phyloP scores from a whole-genome alignment of 2,329 filamentous ascomycete genomes.

The Sodiomyces alkalinus region DNA sequence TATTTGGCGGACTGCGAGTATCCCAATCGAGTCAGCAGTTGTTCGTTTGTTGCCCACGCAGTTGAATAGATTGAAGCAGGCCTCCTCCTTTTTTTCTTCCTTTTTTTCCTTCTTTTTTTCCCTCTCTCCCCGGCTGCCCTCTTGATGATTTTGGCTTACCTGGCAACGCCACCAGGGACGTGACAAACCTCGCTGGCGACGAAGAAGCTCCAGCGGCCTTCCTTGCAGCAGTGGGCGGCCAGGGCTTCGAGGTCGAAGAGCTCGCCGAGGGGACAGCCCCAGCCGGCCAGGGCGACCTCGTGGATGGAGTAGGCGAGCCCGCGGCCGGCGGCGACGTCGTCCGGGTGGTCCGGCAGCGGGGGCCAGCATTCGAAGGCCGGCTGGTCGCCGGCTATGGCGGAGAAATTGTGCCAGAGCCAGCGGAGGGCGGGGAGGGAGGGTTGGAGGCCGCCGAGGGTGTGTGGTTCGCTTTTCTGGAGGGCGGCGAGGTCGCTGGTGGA shows the following conservation, averaged over 20 bases:
- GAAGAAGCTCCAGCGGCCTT: conserved; percentile 22
- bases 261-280: conserved; percentile 27
- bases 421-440: conserved; percentile 29
- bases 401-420: conserved; percentile 45
- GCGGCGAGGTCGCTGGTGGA: conserved; percentile 3
- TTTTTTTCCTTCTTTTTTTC: background rate
- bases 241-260: conserved; percentile 24
- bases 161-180: conserved; percentile 14
- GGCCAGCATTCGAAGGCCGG: conserved; percentile 36
- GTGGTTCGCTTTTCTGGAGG: conserved; percentile 3
- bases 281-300: conserved; percentile 24
- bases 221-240: conserved; percentile 17
- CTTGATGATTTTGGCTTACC: conserved; percentile 5
- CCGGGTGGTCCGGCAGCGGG: conserved; percentile 9
- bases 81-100: too few species aligned
- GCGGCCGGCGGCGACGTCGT: conserved; percentile 4
- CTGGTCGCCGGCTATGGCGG: conserved; percentile 40
- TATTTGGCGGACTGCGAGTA: conserved; percentile 16
- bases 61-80: too few species aligned
- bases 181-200: conserved; percentile 20
- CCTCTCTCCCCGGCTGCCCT: background rate
- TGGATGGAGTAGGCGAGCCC: conserved; percentile 17
- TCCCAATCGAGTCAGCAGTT: too few species aligned
- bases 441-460: conserved; percentile 24
- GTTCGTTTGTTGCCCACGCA: too few species aligned